These are phyloP conservation scores for Chenopodium album DNA, from an alignment of 148 eudicot genomes.

Conservation along the genomic window DNA sequence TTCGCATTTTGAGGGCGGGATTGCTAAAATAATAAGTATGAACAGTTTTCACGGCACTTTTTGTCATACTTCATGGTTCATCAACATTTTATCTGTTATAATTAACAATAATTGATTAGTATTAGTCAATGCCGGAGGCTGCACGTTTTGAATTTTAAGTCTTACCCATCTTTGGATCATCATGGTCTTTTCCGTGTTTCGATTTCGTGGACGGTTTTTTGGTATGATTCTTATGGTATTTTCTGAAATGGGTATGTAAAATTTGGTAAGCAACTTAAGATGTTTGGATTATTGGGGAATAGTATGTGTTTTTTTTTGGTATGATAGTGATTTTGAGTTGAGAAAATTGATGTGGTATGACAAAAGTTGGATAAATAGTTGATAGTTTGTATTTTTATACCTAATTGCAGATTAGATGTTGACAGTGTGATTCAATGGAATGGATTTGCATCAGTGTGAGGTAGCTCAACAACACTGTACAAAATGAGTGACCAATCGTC, in stretches of 20 bases:
- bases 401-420: neutral
- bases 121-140: constrained; percentile 6
- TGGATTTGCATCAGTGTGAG: constrained; percentile 24
- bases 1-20: constrained; percentile 8
- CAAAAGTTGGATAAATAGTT: neutral
- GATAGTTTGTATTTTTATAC: neutral
- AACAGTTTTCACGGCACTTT: constrained; percentile 8
- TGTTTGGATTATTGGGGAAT: neutral
- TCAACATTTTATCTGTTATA: constrained; percentile 6
- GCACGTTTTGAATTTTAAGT: constrained; percentile 3
- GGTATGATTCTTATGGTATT: neutral
- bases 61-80: constrained; percentile 7
- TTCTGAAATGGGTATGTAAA: neutral
- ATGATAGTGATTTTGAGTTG: neutral
- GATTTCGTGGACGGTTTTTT: neutral
- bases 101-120: neutral
- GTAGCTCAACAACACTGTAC: constrained; percentile 17
- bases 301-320: neutral
- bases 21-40: constrained; percentile 3
- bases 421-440: constrained; percentile 39
- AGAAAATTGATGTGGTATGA: neutral
- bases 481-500: constrained; percentile 60
- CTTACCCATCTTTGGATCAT: neutral
- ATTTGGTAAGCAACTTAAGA: neutral
- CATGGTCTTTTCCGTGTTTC: neutral